A percentile compares a stretch with the other conserved stretches of the same genome.
Conservation (phyloP, 2,329 filamentous ascomycete genomes). For the Macrophomina tecta region DNA sequence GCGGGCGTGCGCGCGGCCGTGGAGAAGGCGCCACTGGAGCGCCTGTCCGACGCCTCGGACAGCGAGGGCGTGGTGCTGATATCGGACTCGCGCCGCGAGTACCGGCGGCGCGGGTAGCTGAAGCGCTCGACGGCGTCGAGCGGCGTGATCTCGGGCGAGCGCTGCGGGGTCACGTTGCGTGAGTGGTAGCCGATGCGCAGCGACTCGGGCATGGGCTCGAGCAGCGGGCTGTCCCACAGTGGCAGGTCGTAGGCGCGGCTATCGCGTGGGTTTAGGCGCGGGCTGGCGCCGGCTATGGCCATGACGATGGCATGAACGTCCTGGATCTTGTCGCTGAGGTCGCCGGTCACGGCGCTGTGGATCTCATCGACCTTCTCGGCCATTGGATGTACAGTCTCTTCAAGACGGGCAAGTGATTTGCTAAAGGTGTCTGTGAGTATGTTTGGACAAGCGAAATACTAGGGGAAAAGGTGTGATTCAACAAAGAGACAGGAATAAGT, state of each 20-base stretch:
- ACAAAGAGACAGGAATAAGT: too few species aligned
- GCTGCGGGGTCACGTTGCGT: not conserved
- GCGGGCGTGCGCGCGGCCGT: not conserved
- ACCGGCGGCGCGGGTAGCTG: not conserved
- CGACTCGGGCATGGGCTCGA: constrained; percentile 23
- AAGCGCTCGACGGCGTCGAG: not conserved
- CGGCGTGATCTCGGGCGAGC: constrained; percentile 9
- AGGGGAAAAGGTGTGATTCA: not conserved
- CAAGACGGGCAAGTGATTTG: constrained; percentile 32
- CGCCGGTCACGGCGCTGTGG: constrained; percentile 33
- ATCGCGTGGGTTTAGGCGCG: constrained; percentile 22
- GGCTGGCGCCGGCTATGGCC: constrained; percentile 34
- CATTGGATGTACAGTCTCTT: constrained; percentile 40
- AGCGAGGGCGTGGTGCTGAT: constrained; percentile 17
- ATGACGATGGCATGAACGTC: constrained; percentile 40
- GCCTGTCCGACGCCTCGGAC: constrained; percentile 23
- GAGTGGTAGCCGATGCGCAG: constrained; percentile 17
- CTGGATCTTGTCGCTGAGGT: constrained; percentile 38
- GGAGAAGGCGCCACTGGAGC: constrained; percentile 17
- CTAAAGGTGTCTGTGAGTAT: not conserved
- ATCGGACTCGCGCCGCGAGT: constrained; percentile 20
- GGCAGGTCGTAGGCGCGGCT: constrained; percentile 20
- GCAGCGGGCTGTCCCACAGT: constrained; percentile 13
- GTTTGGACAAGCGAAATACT: not conserved
- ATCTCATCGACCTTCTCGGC: constrained; percentile 42